Evolutionary conservation across 2,329 filamentous ascomycete genomes (phyloP).

Genomic region (Dothidotthia symphoricarpi): DNA sequence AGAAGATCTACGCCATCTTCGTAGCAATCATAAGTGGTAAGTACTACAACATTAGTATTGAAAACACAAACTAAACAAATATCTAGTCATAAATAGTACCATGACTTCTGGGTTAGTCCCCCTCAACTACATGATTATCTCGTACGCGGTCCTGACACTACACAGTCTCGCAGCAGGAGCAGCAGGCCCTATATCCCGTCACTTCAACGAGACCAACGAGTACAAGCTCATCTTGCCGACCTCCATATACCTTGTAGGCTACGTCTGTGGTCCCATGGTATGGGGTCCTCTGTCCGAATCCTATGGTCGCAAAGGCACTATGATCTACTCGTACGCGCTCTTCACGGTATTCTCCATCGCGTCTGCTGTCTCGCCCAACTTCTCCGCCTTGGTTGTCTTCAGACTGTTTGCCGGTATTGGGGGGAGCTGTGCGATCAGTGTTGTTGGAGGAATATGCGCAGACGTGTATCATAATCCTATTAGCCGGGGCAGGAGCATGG

Average conservation of each 20-base stretch:
- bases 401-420: constrained; percentile 46
- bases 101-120: constrained; percentile 55
- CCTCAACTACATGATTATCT: neutral
- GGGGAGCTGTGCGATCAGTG: constrained; percentile 54
- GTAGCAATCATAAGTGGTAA: constrained; percentile 57
- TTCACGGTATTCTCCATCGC: constrained; percentile 49
- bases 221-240: constrained; percentile 49
- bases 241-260: constrained; percentile 53
- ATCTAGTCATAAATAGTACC: constrained; percentile 59
- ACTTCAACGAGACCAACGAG: constrained; percentile 56
- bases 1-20: constrained; percentile 56
- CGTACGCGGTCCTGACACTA: neutral
- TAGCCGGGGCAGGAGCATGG: constrained; percentile 30
- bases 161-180: constrained; percentile 60
- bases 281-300: constrained; percentile 48
- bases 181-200: constrained; percentile 55
- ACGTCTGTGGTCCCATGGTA: constrained; percentile 46
- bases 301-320: constrained; percentile 48
- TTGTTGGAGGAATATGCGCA: constrained; percentile 62
- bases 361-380: constrained; percentile 46
- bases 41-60: neutral
- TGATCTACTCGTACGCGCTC: constrained; percentile 52
- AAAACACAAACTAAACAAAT: constrained; percentile 1
- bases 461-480: constrained; percentile 62
- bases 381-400: constrained; percentile 46